These are phyloP conservation scores for Oropetium thomaeum DNA, from an alignment of 176 grass and related monocot genomes.

Conservation along the genomic window DNA sequence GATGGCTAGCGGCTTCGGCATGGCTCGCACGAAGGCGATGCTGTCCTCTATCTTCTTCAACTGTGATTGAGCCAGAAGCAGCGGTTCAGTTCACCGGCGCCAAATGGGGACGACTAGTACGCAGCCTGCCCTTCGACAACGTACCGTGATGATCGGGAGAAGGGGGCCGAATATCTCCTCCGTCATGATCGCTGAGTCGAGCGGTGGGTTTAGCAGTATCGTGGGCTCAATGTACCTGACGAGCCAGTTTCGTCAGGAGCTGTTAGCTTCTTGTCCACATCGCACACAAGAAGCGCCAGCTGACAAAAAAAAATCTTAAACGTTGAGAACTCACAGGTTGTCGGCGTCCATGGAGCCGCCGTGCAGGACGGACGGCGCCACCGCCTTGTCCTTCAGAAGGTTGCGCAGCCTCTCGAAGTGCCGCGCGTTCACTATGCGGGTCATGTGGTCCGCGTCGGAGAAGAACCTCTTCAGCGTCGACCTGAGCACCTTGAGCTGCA, in stretches of 20 bases:
- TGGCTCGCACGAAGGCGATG: slow-evolving; percentile 58
- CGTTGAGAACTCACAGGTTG: slow-evolving; percentile 46
- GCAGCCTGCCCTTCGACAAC: not conserved
- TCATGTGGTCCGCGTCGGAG: slow-evolving; percentile 22
- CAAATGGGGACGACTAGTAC: no score
- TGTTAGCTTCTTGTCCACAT: not conserved
- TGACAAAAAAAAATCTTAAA: not conserved
- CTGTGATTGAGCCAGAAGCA: slow-evolving; percentile 17
- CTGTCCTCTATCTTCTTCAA: slow-evolving; percentile 90
- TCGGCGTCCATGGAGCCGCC: slow-evolving; percentile 63
- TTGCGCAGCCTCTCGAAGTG: slow-evolving; percentile 64
- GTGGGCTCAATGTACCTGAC: slow-evolving; percentile 84
- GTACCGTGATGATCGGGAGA: slow-evolving; percentile 92
- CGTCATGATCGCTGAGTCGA: slow-evolving; percentile 85
- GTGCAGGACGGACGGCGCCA: slow-evolving; percentile 60
- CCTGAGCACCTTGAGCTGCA: slow-evolving; percentile 77
- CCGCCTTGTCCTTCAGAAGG: slow-evolving; percentile 49
- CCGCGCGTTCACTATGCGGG: slow-evolving; percentile 62
- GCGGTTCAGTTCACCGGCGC: not conserved
- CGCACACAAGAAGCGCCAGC: not conserved
- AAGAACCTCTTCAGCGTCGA: slow-evolving; percentile 59
- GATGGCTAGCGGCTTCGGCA: slow-evolving; percentile 74
- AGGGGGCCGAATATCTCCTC: slow-evolving; percentile 95
- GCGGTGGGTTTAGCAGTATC: slow-evolving; percentile 78
- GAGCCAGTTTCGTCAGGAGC: not conserved